Evolutionary conservation across 2,329 filamentous ascomycete species (phyloP), one percentile per base, ranked within the genome.

Genomic region (Cytospora piceicola): DNA sequence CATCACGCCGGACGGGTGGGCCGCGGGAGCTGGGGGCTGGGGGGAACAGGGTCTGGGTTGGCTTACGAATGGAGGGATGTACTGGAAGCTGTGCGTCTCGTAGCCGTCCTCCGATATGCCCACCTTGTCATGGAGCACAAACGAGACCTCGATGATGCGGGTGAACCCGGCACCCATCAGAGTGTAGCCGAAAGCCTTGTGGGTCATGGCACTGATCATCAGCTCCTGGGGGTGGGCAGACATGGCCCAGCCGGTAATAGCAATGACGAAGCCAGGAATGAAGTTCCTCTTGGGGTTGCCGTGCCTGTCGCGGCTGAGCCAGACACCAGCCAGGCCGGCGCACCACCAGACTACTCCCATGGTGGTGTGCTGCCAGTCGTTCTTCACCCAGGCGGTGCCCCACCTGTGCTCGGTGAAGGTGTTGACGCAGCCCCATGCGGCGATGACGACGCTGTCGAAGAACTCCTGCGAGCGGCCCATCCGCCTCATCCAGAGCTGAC

Each of bases 301-400:
- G 69, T 94, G 88, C 64, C 92, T 88, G 75, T 90, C 92, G 69
- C 88, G 86, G 76, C 93, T 96, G 49, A 99, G 83, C 95, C 94
- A 99, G 61, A 99, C 85, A 52, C 95, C 95, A 14, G 94, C 85
- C 34, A 99, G 81, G 29, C 95, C 95, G 9, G 95, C 94, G 72
- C 89, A 91, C 94, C 94, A 99, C 95, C 95, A 99, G 60, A 99
- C 88, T 68, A 99, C 88, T n/a, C 95, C 95, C 94, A 99, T 98
- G n/a, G 91, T 92, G 0, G 95, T 99, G 77, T 99, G 95, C 77
- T 99, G 94, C 80, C 97, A 88, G 77, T 99, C 95, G 74, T 97
- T 98, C 77, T 87, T 88, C 61, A 91, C 93, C 95, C 95, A 99
- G 0, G 87, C 85, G 0, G 83, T 83, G 63, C 95, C 95, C 95